Base-by-base conservation (phyloP, 495 filamentous ascomycete genomes). In the Hyaloscypha variabilis region DNA sequence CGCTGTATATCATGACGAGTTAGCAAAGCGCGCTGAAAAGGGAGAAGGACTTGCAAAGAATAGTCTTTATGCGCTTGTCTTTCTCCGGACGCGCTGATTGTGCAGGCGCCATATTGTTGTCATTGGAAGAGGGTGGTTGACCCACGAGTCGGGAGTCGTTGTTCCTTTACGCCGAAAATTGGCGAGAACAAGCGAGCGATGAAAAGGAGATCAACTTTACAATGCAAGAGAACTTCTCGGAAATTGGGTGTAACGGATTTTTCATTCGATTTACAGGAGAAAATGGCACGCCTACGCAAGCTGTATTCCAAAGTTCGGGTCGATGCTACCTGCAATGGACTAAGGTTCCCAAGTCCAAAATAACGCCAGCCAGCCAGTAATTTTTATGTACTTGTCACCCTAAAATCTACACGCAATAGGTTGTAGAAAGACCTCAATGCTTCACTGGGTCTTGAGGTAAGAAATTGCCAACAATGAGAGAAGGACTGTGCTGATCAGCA, bases 401-500 rank as follows among this genome's bases (percentile, higher is more conserved):
- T 57, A 64, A 13, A 31, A 59, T 67, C 50, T 63, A 68, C 62
- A 61, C 36, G 50, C 24, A 64, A 60, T 23, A 29, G 17, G 26
- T 57, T 50, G 21, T 30, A 30, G 34, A 36, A 56, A 56, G 14
- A 50, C 36, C 49, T 68, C 56, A 74, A 58, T 64, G 66, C 60
- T 73, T 69, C 56, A 72, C 56, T 19, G 67, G 69, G 49, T 74
- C 73, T 73, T 89, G 87, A 19, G 94, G 94, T 59, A 99, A 79
- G 77, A 99, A 99, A 73, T 99, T 99, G 58, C 95, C 95, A 46
- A 99, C 89, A 71, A 99, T 99, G 55, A 97, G 83, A 53, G 92
- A 90, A 62, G 95, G 95, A 68, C 95, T 98, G 69, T 55, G 28
- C 60, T 25, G 11, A 36, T 71, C 56, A 68, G 57, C 49, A 59